phyloP scores from a whole-genome alignment of 345 rosid species.

The Cardamine resedifolia region DNA sequence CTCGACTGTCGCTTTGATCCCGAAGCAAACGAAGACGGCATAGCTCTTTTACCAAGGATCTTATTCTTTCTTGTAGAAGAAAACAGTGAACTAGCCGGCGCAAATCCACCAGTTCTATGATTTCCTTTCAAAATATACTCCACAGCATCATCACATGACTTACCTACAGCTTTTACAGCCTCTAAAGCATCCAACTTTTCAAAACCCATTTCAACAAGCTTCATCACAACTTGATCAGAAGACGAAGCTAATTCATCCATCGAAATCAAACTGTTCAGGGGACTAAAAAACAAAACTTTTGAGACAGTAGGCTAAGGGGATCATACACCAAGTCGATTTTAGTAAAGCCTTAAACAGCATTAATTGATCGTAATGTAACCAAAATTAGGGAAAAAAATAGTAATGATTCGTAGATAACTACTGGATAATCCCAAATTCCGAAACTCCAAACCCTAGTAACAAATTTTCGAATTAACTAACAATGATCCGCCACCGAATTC shows the following conservation, averaged over 20 bases:
- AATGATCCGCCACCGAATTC: background rate
- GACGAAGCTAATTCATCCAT: slow-evolving; percentile 41
- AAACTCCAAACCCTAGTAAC: slow-evolving; percentile 4
- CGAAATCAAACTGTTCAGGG: background rate
- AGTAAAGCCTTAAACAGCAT: background rate
- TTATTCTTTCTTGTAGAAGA: slow-evolving; percentile 32
- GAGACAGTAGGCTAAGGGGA: background rate
- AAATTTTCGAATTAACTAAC: background rate
- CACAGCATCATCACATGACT: slow-evolving; percentile 53
- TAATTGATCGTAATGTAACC: background rate
- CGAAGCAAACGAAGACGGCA: slow-evolving; percentile 14
- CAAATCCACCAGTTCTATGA: slow-evolving; percentile 26
- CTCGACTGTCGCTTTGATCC: slow-evolving; percentile 54
- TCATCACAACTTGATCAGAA: slow-evolving; percentile 41
- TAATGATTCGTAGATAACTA: background rate
- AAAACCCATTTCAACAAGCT: slow-evolving; percentile 75
- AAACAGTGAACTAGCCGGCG: slow-evolving; percentile 36
- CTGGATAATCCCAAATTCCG: background rate
- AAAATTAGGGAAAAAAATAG: background rate
- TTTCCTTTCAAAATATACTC: slow-evolving; percentile 53
- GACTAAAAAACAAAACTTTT: background rate
- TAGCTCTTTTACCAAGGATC: slow-evolving; percentile 39
- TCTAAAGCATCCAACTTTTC: slow-evolving; percentile 46
- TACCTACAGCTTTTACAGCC: slow-evolving; percentile 66
- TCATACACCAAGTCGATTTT: background rate